Conservation (phyloP, 257 asterid genomes). For the Cordia subcordata region DNA sequence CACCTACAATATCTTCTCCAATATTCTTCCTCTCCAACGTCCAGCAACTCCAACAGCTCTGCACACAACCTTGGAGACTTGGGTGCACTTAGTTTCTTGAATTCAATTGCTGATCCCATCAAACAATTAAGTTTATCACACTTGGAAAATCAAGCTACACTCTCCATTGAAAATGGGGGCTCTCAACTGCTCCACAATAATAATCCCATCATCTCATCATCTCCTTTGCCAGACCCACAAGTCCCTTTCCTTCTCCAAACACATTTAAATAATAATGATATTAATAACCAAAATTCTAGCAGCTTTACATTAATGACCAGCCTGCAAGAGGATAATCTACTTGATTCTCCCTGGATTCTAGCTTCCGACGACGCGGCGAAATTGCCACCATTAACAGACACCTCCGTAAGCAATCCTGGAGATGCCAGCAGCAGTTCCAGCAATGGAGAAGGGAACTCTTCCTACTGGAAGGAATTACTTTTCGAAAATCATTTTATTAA, state of each 20-base stretch:
- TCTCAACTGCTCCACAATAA: constrained; percentile 44
- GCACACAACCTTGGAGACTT: constrained; percentile 8
- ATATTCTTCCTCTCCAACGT: no score
- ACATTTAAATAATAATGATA: constrained; percentile 11
- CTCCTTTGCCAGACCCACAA: constrained; percentile 28
- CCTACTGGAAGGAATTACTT: constrained; percentile 28
- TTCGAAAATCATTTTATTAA: constrained; percentile 24
- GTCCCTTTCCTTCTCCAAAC: constrained; percentile 40
- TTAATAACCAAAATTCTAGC: not conserved
- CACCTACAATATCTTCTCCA: constrained; percentile 52
- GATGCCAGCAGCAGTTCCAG: constrained; percentile 26
- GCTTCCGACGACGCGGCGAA: no score
- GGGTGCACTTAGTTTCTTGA: no score
- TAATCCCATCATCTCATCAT: constrained; percentile 15
- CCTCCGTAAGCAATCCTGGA: constrained; percentile 14
- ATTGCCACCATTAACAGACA: constrained; percentile 23
- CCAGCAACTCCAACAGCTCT: no score
- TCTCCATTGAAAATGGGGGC: constrained; percentile 29
- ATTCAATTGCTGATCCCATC: no score
- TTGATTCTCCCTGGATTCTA: constrained; percentile 28
- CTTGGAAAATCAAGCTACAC: constrained; percentile 27
- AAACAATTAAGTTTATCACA: constrained; percentile 16
- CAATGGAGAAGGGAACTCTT: constrained; percentile 18
- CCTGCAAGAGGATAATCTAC: no score
- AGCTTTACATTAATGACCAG: not conserved